Evolutionary conservation across 305 asterid genomes (phyloP), one percentile per base, ranked within the genome.

Genomic region (Rubia tinctorum): DNA sequence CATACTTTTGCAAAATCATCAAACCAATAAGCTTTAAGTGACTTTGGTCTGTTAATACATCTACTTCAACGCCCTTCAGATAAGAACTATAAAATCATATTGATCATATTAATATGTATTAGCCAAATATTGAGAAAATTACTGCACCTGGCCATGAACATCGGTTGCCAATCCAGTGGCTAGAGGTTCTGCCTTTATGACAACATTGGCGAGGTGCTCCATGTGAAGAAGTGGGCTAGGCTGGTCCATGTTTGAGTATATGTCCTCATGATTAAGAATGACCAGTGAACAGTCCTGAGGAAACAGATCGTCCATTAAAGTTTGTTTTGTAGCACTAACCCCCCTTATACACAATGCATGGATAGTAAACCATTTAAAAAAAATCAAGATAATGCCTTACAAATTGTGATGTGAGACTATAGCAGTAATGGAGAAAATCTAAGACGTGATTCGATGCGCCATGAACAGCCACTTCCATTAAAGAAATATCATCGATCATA

Each of bases 101-200:
- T 18, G 43, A 22, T 39, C 61, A 43, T 43, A 56, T 64, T 17
- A 25, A 60, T 17, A 39, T 42, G n/a, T 45, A 37, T 44, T 51
- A 22, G 42, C 7, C 23, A 53, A 11, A 18, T 51, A 45, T 34
- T 0, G 25, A 39, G 37, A 18, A 12, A 40, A 40, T 66, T 22
- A 45, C n/a, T 42, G 44, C 84, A 91, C 98, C 98, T 93, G 98
- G 69, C 98, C 98, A 82, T 93, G 98, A 68, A 93, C 91, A 22
- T 91, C 97, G 40, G 84, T 77, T 53, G 99, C 99, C 55, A 91
- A 85, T 80, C 97, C 99, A 72, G 99, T 91, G 43, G 92, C 90
- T 82, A 94, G 83, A 77, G 99, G 99, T 74, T 94, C 96, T 6
- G 90, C 91, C 75, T 86, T 94, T 68, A 94, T 84, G 65, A 88